Base-by-base conservation (phyloP, 495 filamentous ascomycete genomes). In the Symbiotaphrina buchneri region DNA sequence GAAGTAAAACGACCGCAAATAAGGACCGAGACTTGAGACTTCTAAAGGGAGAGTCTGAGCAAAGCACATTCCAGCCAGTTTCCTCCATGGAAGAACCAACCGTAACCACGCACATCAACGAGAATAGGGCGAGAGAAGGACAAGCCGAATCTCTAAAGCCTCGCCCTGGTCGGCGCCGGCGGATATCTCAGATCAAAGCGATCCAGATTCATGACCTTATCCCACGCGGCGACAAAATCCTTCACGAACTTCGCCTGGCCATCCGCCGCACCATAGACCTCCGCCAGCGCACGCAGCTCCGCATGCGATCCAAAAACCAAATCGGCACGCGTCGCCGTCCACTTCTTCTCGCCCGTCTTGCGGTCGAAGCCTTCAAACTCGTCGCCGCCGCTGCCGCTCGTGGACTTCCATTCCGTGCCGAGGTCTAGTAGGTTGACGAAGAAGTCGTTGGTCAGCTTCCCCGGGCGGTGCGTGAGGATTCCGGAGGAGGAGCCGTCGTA, bases 341-440 rank as follows among this genome's bases (percentile, higher is more conserved):
- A 79, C 52, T 65, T 71, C 58, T 64, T 64, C 31, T 48, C 39
- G 30, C 71, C 71, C n/a, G 64, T 61, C 61, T 68, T 68, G 45
- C 65, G 67, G 51, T 77, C 71, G 2, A 47, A 34, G 24, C 70
- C 73, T 43, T 74, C 63, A 41, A 61, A 79, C 26, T 56, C 10
- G 33, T 74, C 70, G 30, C 47, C 41, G 41, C 51, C 40, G 30
- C 34, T 41, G 29, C 50, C 51, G 8, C n/a, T n/a, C n/a, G 43
- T 45, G 10, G 63, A 35, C 56, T 68, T 68, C 73, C 72, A 77
- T 16, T 43, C 53, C 1, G 67, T 74, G 55, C 44, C 51, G 46
- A 59, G 60, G 44, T 79, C 73, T 7, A 79, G 55, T 17, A 79
- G 57, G 55, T 77, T 76, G 45, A 71, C 61, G 44, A 79, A 79